Evolutionary conservation across 352 stramenopile species (phyloP).

Genomic region (Phytophthora citrophthora): DNA sequence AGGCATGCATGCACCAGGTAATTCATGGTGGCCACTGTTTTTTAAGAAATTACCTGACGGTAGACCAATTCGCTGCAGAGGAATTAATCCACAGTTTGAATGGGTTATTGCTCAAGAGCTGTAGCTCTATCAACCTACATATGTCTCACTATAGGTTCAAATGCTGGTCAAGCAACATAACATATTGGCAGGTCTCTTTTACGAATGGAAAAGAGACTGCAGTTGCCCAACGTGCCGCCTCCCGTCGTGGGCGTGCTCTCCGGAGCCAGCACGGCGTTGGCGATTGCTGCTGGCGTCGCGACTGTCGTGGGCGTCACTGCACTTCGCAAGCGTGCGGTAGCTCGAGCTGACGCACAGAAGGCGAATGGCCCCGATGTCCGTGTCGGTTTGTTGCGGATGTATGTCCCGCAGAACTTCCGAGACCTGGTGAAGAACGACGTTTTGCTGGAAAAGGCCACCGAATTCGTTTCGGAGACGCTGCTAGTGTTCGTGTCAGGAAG

Average conservation of each 20-base stretch:
- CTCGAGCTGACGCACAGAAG: constrained; percentile 4
- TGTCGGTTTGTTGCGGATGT: constrained; percentile 58
- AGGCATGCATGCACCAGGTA: too few relatives aligned
- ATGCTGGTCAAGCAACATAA: too few relatives aligned
- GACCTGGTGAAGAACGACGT: constrained; percentile 78
- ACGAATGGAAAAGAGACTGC: constrained; percentile 59
- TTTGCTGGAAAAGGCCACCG: constrained; percentile 68
- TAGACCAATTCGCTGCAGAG: too few relatives aligned
- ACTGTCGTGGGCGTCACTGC: constrained; percentile 53
- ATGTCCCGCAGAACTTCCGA: constrained; percentile 66
- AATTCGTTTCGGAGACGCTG: constrained; percentile 51
- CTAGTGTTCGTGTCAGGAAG: constrained; percentile 69
- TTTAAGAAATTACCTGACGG: too few relatives aligned
- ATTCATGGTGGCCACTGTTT: too few relatives aligned
- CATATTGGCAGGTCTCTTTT: too few relatives aligned
- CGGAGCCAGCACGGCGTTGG: constrained; percentile 43
- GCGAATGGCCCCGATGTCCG: constrained; percentile 27
- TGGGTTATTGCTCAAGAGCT: too few relatives aligned
- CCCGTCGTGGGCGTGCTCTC: constrained; percentile 24
- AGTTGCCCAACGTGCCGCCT: constrained; percentile 49
- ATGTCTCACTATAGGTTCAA: too few relatives aligned
- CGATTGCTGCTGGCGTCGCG: constrained; percentile 46
- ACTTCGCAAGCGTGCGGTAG: constrained; percentile 43
- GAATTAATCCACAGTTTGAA: too few relatives aligned
- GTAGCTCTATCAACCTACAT: too few relatives aligned